Evolutionary conservation across 768 basidiomycete genomes (phyloP).

Genomic region (Daedaleopsis sinensis): DNA sequence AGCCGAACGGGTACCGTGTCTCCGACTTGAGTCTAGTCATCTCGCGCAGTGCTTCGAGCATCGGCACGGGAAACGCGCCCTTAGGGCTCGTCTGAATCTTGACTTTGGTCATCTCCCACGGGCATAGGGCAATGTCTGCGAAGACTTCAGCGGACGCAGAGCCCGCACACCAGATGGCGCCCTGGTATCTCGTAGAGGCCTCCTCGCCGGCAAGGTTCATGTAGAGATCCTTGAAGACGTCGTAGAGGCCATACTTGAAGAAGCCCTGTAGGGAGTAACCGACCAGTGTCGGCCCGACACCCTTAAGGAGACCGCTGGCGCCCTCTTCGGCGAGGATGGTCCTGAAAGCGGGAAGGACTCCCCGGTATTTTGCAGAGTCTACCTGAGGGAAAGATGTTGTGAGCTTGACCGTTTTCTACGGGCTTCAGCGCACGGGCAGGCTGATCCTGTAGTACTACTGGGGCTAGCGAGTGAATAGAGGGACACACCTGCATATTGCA

Average conservation of each 20-base stretch:
- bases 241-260: conserved; percentile 99
- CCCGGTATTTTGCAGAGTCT: no score
- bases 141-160: conserved; percentile 96
- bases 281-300: conserved; percentile 89
- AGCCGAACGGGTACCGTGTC: conserved; percentile 86
- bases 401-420: no score
- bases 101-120: conserved; percentile 92
- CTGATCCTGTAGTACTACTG: background rate
- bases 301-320: conserved; percentile 88
- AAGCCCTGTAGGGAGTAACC: conserved; percentile 96
- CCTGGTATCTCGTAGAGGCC: conserved; percentile 77
- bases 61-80: conserved; percentile 79
- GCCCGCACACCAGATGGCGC: conserved; percentile 89
- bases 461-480: background rate
- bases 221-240: conserved; percentile 94
- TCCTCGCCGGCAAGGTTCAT: conserved; percentile 90
- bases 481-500: no score
- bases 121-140: conserved; percentile 95
- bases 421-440: no score
- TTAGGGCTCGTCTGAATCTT: conserved; percentile 80
- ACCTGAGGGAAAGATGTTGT: no score
- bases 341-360: conserved; percentile 46
- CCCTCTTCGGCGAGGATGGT: conserved; percentile 82
- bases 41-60: conserved; percentile 69
- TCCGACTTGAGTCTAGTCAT: conserved; percentile 70